Evolutionary conservation across 164 flowering plant genomes (phyloP), one percentile per base, ranked within the genome.

Genomic region (Dillenia turbinata): DNA sequence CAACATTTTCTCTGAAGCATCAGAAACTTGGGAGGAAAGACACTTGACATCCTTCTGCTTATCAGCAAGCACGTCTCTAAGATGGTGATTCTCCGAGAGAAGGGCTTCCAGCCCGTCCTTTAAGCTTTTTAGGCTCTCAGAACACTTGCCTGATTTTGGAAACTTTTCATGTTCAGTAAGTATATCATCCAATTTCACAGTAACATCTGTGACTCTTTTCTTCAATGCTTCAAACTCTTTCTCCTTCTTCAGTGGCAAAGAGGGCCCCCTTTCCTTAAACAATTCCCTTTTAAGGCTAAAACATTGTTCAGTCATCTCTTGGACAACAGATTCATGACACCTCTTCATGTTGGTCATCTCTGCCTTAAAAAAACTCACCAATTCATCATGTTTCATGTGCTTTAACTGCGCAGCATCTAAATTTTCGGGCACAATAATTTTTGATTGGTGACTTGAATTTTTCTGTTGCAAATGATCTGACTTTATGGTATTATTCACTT

Each of bases 321-420:
- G 88, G 67, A 88, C 68, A 13, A 19, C 65, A 15, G 81, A 75
- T 55, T 94, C 99, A 68, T 86, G 88, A 54, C 77, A 73, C 77
- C 96, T 82, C 76, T 77, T 91, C 87, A 86, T 73, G 71, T 83
- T 67, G 9, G 75, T 77, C 71, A 85, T 86, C 72, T 80, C 87
- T 62, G 52, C 19, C 67, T 69, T 84, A 61, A 85, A 88, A 72
- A 78, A 61, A 24, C 11, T 71, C 43, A 83, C 69, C 63, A 94
- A 59, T 9, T 81, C 82, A 12, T 79, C 92, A 58, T 63, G 77
- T 12, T 77, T 0, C 90, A 91, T 64, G 75, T 77, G 84, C 47
- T 63, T 79, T 26, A 90, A 67, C 49, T 66, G 70, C 17, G 70
- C 52, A 64, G 69, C 56, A 5, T 90, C 96, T 55, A 71, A 71